Base-by-base conservation (phyloP, 495 filamentous ascomycete genomes). In the Podospora australis region DNA sequence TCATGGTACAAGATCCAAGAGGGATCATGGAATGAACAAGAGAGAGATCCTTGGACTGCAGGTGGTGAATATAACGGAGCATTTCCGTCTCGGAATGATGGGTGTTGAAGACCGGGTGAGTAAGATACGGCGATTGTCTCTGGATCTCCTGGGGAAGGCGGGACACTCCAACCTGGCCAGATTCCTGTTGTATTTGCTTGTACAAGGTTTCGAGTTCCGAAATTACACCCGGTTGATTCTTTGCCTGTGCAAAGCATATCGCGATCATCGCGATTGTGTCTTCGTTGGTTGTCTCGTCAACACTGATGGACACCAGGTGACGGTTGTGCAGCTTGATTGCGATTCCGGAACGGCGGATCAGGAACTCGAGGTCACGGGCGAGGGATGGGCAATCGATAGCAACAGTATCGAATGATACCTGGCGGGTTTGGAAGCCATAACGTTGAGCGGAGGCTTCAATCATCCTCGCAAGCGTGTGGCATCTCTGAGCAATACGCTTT, bases 1-100 rank as follows among this genome's bases (percentile, higher is more conserved):
- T 98, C 92, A 98, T 98, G 19, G 92, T 98, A 74, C 92, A 98
- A 14, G 94, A 97, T 22, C 92, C 92, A n/a, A 98, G 80, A 6
- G 92, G 90, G 53, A 98, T 98, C 92, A 98, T 98, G 9, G 94
- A 97, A 71, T 97, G 94, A 6, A 86, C 86, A 30, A 97, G 74
- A 14, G 94, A 97, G 4, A 98, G 73, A 64, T 98, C 92, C 67
- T 95, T 96, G 34, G 90, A 96, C 66, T 96, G 87, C 7, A 98
- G 77, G 65, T 95, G 88, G 54, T 88, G 80, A 46, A 97, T 96
- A 70, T 98, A 98, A 30, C 92, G 84, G 30, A 97, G 77, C 63
- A 98, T 78, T 65, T 96, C 88, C 2, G 92, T 96, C 68, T 98
- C 92, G 0, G 94, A 97, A 70, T 95, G 92, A 66, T 98, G 83